A percentile compares a stretch with the other conserved stretches of the same genome.
phyloP scores from a whole-genome alignment of 805 yeast genomes.

The Peterozyma xylosa region DNA sequence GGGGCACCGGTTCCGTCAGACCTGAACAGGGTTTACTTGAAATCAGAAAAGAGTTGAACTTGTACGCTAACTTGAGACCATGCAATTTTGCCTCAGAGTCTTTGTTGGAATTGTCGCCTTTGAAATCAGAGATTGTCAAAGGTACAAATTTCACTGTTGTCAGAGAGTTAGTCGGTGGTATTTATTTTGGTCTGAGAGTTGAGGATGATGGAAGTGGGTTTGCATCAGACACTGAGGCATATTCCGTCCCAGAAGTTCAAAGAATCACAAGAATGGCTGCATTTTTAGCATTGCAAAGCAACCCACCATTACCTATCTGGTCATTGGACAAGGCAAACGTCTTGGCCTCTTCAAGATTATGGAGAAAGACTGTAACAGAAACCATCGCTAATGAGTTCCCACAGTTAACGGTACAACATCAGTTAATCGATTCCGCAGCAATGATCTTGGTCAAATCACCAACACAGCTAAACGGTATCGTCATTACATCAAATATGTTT shows the following conservation, averaged over 20 bases:
- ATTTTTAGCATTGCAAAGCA: constrained; percentile 84
- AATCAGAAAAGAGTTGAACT: constrained; percentile 88
- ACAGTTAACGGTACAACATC: constrained; percentile 78
- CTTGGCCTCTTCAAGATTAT: constrained; percentile 88
- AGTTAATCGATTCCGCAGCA: constrained; percentile 97
- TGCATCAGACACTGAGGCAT: constrained; percentile 92
- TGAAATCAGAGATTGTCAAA: constrained; percentile 73
- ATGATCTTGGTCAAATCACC: constrained; percentile 95
- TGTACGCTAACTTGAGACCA: constrained; percentile 96
- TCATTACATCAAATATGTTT: constrained; percentile 93
- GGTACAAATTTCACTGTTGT: constrained; percentile 93
- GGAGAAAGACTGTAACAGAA: constrained; percentile 91
- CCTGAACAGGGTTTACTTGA: constrained; percentile 95
- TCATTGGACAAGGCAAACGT: constrained; percentile 97
- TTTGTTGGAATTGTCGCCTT: constrained; percentile 79
- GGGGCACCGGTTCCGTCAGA: constrained; percentile 96
- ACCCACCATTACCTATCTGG: constrained; percentile 94
- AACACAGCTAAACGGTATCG: constrained; percentile 83
- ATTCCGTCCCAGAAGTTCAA: constrained; percentile 86
- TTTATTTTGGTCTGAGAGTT: constrained; percentile 91
- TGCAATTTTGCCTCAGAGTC: constrained; percentile 87
- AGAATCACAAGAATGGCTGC: constrained; percentile 99
- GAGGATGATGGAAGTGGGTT: constrained; percentile 85
- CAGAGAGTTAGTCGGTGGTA: constrained; percentile 96
- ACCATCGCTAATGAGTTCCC: constrained; percentile 89